These are phyloP conservation scores for Xylaria sp. DNA, from an alignment of 2,329 filamentous ascomycete genomes.

Conservation along the genomic window DNA sequence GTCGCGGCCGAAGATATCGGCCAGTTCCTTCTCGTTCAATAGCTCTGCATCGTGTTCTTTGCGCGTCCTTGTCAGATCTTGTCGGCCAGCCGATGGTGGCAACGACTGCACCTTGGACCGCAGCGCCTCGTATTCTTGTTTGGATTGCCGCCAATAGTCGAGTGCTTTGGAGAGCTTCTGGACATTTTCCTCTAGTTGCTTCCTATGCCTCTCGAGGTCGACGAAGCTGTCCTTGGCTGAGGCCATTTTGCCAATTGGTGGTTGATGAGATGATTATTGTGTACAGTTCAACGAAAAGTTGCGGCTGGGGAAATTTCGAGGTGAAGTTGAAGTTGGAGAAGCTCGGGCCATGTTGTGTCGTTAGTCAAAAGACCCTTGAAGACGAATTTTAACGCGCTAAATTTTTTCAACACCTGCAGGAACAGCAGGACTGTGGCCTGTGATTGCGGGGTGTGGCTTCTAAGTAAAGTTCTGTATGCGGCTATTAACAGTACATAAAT, in stretches of 20 bases:
- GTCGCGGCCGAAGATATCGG: slow-evolving; percentile 51
- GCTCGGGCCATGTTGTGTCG: no score
- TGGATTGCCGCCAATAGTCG: slow-evolving; percentile 87
- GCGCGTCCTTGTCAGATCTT: slow-evolving; percentile 61
- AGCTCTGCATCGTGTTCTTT: slow-evolving; percentile 65
- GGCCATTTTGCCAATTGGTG: slow-evolving; percentile 43
- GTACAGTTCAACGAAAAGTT: no score
- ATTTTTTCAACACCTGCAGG: no score
- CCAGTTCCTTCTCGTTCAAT: slow-evolving; percentile 60
- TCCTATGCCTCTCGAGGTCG: slow-evolving; percentile 74
- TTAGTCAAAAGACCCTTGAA: no score
- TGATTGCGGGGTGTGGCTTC: no score
- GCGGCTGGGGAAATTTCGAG: no score
- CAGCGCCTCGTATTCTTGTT: slow-evolving; percentile 87
- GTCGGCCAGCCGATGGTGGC: slow-evolving; percentile 48
- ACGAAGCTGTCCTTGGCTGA: slow-evolving; percentile 56
- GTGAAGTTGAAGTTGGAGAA: no score
- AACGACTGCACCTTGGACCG: slow-evolving; percentile 75
- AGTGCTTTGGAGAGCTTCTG: slow-evolving; percentile 74
- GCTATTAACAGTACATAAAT: no score
- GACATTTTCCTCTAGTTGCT: slow-evolving; percentile 75
- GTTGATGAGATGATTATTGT: no score
- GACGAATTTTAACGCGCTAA: no score
- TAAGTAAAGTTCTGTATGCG: no score
- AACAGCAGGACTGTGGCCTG: no score